Evolutionary conservation across 1,139 yeast species (phyloP).

Genomic region (Hansenula anomala): DNA sequence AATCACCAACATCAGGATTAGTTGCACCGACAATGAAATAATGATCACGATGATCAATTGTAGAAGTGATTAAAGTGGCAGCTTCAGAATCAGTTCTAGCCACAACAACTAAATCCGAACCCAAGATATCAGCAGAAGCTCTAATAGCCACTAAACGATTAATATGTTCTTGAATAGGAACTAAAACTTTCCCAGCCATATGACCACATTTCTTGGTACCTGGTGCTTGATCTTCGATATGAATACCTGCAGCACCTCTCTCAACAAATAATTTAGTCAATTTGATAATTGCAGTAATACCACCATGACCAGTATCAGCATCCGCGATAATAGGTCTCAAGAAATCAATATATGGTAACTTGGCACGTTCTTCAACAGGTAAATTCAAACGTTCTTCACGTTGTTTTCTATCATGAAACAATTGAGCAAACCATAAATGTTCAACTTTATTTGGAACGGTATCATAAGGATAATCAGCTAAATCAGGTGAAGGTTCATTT

Average conservation of each 20-base stretch:
- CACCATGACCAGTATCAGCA: constrained; percentile 99
- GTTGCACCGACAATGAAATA: constrained; percentile 89
- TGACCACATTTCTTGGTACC: constrained; percentile 97
- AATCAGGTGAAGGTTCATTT: constrained; percentile 96
- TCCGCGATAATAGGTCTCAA: constrained; percentile 94
- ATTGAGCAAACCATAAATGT: constrained; percentile 94
- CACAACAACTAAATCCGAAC: constrained; percentile 78
- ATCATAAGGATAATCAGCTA: constrained; percentile 98
- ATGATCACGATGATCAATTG: constrained; percentile 94
- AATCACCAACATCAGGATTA: constrained; percentile 64
- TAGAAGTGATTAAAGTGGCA: constrained; percentile 88
- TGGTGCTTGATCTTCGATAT: constrained; percentile 98
- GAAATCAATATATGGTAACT: constrained; percentile 62
- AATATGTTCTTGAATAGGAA: constrained; percentile 96
- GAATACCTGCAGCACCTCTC: constrained; percentile 98
- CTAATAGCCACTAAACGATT: constrained; percentile 91
- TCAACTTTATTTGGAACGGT: constrained; percentile 98
- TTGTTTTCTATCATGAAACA: constrained; percentile 96
- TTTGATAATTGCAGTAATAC: constrained; percentile 92
- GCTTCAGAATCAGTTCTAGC: constrained; percentile 98
- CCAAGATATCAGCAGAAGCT: constrained; percentile 92
- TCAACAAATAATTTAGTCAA: constrained; percentile 94
- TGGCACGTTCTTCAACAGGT: constrained; percentile 59
- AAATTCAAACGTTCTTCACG: constrained; percentile 72
- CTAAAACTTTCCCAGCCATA: constrained; percentile 97